A percentile compares a stretch with the other conserved stretches of the same genome.
Evolutionary conservation across 2,329 filamentous ascomycete genomes (phyloP).

Genomic region (Exophiala xenobiotica): DNA sequence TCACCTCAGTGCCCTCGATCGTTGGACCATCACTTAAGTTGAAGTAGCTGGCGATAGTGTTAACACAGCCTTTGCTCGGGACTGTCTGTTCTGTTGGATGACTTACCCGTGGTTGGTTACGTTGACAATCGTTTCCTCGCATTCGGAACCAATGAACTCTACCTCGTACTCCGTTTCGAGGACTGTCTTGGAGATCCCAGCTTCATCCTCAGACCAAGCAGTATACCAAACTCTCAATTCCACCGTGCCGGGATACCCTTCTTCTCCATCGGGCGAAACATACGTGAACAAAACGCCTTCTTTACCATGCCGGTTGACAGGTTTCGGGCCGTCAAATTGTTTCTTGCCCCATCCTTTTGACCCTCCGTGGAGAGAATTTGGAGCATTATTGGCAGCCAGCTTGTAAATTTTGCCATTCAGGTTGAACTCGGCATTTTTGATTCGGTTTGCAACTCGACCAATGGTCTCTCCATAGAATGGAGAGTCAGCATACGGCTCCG

Average conservation of each 20-base stretch:
- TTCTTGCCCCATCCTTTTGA: slow-evolving; percentile 76
- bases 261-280: slow-evolving; percentile 69
- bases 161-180: slow-evolving; percentile 89
- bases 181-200: slow-evolving; percentile 62
- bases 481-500: slow-evolving; percentile 72
- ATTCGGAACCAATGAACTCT: slow-evolving; percentile 69
- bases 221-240: slow-evolving; percentile 77
- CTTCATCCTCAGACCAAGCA: slow-evolving; percentile 63
- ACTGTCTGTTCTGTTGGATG: background rate
- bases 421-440: slow-evolving; percentile 68
- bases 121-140: slow-evolving; percentile 87
- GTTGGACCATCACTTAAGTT: slow-evolving; percentile 61
- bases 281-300: slow-evolving; percentile 67
- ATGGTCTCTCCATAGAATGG: slow-evolving; percentile 93
- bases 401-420: slow-evolving; percentile 71
- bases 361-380: slow-evolving; percentile 74
- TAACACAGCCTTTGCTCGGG: background rate
- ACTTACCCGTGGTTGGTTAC: slow-evolving; percentile 90
- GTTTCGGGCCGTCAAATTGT: slow-evolving; percentile 69
- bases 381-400: slow-evolving; percentile 74
- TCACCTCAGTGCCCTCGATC: slow-evolving; percentile 62
- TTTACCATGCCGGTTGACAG: slow-evolving; percentile 57
- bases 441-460: slow-evolving; percentile 78
- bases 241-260: slow-evolving; percentile 86
- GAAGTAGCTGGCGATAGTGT: slow-evolving; percentile 57